Base-by-base conservation (phyloP, 208 protist species). In the Acanthamoeba divionensis region DNA sequence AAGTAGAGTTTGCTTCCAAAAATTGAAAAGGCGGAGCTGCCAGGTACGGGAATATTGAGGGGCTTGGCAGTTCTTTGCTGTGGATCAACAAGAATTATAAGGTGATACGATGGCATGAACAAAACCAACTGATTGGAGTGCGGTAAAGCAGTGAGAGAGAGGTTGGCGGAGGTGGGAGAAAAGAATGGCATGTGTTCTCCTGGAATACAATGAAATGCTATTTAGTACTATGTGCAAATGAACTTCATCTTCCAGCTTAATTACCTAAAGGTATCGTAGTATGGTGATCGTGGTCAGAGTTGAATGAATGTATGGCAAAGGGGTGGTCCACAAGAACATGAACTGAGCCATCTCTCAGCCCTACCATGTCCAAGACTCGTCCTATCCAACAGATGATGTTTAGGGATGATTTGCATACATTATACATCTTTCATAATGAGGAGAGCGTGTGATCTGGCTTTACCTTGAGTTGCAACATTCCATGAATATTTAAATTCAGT, bases 401-500 rank as follows among this genome's bases (percentile, higher is more conserved):
- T 47, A 0, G 1, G 44, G 12, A 45, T 24, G 38, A 38, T 45
- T 60, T 36, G 24, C n/a, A 24, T 21, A 9, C 73, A 9, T 44
- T 71, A 18, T 29, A 0, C 73, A 29, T 21, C 31, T 18, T 18
- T 63, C 55, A 63, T 1, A 24, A 63, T 41, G 5, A 41, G 36
- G 36, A 41, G 52, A 60, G 18, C 36, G 2, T 41, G 18, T 41
- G 36, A 1, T 41, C 36, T 41, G 36, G 36, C 5, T 47, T 18
- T 62, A 90, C 88, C 77, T 15, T 33, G 29, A 0, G 73, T 91
- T 26, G n/a, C 33, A 48, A 91, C 73, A n/a, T 3, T 73, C 71
- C 71, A 88, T n/a, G 29, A 55, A 24, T 73, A 88, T 38, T 87
- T 83, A 24, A 36, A 45, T 82, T 91, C 89, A 48, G 89, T 89